A percentile compares a stretch with the other conserved stretches of the same genome.
Conservation (phyloP, 2,329 filamentous ascomycete species). For the Aspergillus piperis region DNA sequence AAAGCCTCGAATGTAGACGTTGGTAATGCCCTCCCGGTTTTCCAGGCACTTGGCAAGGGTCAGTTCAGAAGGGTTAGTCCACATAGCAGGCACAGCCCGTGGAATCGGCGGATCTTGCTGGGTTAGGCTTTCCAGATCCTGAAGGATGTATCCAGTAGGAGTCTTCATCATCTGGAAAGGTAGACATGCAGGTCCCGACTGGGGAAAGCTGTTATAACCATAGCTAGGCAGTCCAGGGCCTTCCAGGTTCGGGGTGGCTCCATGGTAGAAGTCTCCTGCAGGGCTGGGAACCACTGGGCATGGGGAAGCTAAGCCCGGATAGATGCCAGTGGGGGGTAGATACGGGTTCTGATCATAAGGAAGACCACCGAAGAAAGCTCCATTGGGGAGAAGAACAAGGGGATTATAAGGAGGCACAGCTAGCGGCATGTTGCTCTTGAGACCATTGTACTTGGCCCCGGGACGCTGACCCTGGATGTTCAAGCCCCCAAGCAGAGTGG, state of each 20-base stretch:
- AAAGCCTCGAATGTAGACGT: slow-evolving; percentile 96
- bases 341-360: slow-evolving; percentile 37
- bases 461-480: slow-evolving; percentile 32
- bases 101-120: slow-evolving; percentile 81
- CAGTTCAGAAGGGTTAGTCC: slow-evolving; percentile 78
- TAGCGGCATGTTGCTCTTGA: slow-evolving; percentile 30
- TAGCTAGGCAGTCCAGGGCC: slow-evolving; percentile 54
- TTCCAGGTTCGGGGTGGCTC: slow-evolving; percentile 56
- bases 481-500: slow-evolving; percentile 30
- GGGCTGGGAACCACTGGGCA: slow-evolving; percentile 34
- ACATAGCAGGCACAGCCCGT: slow-evolving; percentile 83
- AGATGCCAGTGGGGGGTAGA: slow-evolving; percentile 36
- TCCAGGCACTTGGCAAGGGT: slow-evolving; percentile 91
- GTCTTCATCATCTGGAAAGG: slow-evolving; percentile 51
- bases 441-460: slow-evolving; percentile 27
- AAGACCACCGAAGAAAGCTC: slow-evolving; percentile 34
- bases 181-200: slow-evolving; percentile 47
- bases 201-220: slow-evolving; percentile 65
- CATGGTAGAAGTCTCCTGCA: slow-evolving; percentile 60
- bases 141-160: slow-evolving; percentile 47
- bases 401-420: slow-evolving; percentile 30
- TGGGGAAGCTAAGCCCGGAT: slow-evolving; percentile 37
- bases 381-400: slow-evolving; percentile 36
- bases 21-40: slow-evolving; percentile 92
- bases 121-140: slow-evolving; percentile 64